Evolutionary conservation across 2,329 filamentous ascomycete genomes (phyloP), one percentile per base, ranked within the genome.

Genomic region (Drechslerella coelobrocha): DNA sequence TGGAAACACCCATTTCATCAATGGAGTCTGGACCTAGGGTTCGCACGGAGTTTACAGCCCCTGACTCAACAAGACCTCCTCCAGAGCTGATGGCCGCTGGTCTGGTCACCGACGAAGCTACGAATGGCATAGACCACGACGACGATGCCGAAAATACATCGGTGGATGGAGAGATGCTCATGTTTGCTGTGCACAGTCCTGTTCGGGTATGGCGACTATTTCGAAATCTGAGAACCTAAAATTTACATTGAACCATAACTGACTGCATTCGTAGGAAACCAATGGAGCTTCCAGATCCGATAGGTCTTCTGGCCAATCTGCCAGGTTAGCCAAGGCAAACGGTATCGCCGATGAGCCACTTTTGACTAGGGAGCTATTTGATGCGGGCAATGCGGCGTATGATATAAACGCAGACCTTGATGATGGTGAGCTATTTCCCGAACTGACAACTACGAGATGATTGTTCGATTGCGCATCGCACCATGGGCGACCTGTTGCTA

Each of bases 11-110:
- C 0, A 87, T 87, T 0, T 91, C 89, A 5, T 80, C 86, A 17
- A 88, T 86, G 73, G 94, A 99, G 79, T 89, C 85, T 61, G 93
- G 93, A 0, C 94, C 94, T 1, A 85, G 89, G 74, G 92, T 97
- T 79, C 88, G 92, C 71, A 92, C 89, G 81, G 93, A 96, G 78
- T 88, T 95, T 72, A 88, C 86, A 77, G 88, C 97, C 60, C 93
- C 93, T 19, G 92, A 96, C 66, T 90, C 91, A 78, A 95, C 93
- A 10, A 86, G 92, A 66, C 91, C 92, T 4, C 94, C 94, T 1
- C 86, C 91, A 2, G 93, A 97, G 79, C 84, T 97, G 82, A 91
- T 96, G 86, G 91, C 91, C 43, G 85, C 90, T 68, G 92, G 92
- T 14, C 86, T 87, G 73, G 85, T 87, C 60, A 85, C 88, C 74